These are phyloP conservation scores for Beta lomatogona DNA, from an alignment of 179 eudicot genomes.

Conservation along the genomic window DNA sequence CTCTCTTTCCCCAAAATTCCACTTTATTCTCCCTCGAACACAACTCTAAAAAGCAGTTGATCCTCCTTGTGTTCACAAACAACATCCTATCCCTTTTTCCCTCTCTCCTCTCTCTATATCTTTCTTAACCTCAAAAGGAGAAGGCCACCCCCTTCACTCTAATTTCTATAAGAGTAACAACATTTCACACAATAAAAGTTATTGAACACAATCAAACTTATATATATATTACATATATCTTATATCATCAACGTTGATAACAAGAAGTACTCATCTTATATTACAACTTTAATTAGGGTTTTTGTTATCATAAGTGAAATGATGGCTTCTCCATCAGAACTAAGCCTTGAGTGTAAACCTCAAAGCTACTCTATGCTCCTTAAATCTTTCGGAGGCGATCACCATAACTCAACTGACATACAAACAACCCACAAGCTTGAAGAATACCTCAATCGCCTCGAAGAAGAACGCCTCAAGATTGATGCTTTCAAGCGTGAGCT, in stretches of 20 bases:
- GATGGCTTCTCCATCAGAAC: slow-evolving; percentile 79
- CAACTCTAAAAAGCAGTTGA: slow-evolving; percentile 62
- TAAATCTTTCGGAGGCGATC: slow-evolving; percentile 66
- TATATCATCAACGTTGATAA: slow-evolving; percentile 16
- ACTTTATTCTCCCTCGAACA: slow-evolving; percentile 88
- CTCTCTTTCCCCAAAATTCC: slow-evolving; percentile 45
- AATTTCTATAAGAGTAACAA: slow-evolving; percentile 37
- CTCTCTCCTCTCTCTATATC: slow-evolving; percentile 29
- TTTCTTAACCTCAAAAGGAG: slow-evolving; percentile 30
- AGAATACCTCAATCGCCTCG: slow-evolving; percentile 74
- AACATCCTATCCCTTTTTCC: slow-evolving; percentile 41
- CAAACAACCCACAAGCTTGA: slow-evolving; percentile 58
- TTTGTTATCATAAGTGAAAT: slow-evolving; percentile 34
- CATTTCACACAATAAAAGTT: slow-evolving; percentile 34
- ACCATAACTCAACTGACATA: slow-evolving; percentile 23
- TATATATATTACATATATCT: background rate
- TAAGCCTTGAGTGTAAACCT: slow-evolving; percentile 79
- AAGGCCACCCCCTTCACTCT: slow-evolving; percentile 23
- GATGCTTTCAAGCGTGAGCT: slow-evolving; percentile 98
- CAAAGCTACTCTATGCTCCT: slow-evolving; percentile 75
- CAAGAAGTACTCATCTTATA: background rate
- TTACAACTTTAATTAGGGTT: background rate
- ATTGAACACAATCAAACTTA: slow-evolving; percentile 14
- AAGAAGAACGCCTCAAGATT: slow-evolving; percentile 89
- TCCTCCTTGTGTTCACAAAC: slow-evolving; percentile 82